phyloP scores from a whole-genome alignment of 2,329 filamentous ascomycete genomes.

The Nothopassalora personata region DNA sequence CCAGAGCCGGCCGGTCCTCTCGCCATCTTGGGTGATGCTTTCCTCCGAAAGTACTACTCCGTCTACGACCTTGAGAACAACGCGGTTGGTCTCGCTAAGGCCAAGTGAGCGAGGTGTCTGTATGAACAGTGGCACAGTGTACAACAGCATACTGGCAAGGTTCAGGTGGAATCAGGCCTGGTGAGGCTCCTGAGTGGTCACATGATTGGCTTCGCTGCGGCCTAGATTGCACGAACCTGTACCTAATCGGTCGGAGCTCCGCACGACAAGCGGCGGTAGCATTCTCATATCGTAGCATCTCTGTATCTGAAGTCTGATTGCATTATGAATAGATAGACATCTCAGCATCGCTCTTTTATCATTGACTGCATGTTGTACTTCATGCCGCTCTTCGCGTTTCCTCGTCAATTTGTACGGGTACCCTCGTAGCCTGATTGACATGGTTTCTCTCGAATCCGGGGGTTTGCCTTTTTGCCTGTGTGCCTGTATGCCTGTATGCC shows the following conservation, averaged over 20 bases:
- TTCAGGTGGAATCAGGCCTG: neutral
- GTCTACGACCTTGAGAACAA: slow-evolving; percentile 91
- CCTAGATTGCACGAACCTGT: slow-evolving; percentile 12
- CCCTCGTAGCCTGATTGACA: too few relatives aligned
- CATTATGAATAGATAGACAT: neutral
- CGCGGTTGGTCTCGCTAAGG: slow-evolving; percentile 81
- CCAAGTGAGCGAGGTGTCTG: slow-evolving; percentile 53
- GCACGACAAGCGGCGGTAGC: neutral
- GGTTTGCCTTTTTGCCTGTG: too few relatives aligned
- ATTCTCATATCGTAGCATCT: slow-evolving; percentile 14
- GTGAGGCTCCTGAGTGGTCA: neutral
- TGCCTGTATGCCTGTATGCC: too few relatives aligned
- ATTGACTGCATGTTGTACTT: neutral
- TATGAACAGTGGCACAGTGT: neutral
- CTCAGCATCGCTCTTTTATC: neutral
- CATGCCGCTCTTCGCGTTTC: neutral
- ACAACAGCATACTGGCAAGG: neutral
- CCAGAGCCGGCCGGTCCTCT: slow-evolving; percentile 83
- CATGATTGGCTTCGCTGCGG: neutral
- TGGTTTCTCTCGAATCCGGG: too few relatives aligned
- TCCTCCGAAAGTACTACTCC: slow-evolving; percentile 82
- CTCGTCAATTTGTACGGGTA: neutral
- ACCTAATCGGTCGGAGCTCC: slow-evolving; percentile 1
- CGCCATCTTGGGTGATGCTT: slow-evolving; percentile 85
- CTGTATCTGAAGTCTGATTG: neutral